Base-by-base conservation (phyloP, 2,329 filamentous ascomycete genomes). In the Diaporthe australafricana region DNA sequence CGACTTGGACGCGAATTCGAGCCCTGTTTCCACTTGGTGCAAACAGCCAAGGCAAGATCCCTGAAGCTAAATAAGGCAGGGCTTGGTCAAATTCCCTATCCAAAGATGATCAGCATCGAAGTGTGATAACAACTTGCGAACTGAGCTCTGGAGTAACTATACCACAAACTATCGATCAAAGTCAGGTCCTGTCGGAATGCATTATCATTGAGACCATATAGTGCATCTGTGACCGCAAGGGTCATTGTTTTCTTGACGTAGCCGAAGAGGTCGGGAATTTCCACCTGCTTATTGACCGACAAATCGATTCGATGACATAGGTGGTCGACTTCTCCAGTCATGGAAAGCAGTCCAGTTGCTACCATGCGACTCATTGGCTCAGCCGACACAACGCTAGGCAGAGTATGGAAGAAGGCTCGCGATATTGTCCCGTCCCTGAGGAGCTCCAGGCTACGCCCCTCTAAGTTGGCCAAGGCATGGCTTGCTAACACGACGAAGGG, bases 361-460 rank as follows among this genome's bases (percentile, higher is more conserved):
- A 40, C 56, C 56, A 62, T 62, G 16, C 38, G 56, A 32, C 56
- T 45, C 38, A 62, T 45, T 22, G 56, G 38, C 25, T 62, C 56
- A n/a, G 56, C 38, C 8, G 56, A n/a, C 30, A 62, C 38, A 45
- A 14, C 25, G 38, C 8, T 30, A 12, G 56, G 56, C 16, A 62
- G 17, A 8, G 56, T 62, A 20, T 62, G 56, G 17, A 45, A 62
- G 56, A 62, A 62, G 5, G 56, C 56, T 14, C 56, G 38, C 25
- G 56, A 62, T 62, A 62, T 45, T 4, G 56, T 62, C 16, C 56
- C 56, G 17, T 62, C 56, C 9, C 25, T 62, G 25, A 62, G 56
- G 8, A 62, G 56, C 17, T 62, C 30, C 5, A 62, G 25, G 56
- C 38, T 62, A 20, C 56, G 56, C 38, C 56, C 56, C 25, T 45